Evolutionary conservation across 805 yeast genomes (phyloP).

Genomic region (Wickerhamomyces kurtzmanii): DNA sequence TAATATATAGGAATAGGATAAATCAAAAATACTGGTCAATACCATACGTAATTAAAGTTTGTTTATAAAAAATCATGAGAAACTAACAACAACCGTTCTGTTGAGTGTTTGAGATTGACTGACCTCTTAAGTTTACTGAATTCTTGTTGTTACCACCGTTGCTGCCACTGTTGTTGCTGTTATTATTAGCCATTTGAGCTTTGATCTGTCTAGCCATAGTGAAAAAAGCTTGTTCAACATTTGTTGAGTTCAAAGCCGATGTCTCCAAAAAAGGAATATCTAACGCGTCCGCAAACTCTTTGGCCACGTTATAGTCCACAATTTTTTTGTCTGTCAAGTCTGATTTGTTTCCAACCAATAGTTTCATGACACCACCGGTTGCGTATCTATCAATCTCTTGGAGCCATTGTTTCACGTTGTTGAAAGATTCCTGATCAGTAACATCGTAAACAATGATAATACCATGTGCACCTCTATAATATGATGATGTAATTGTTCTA

Average conservation of each 20-base stretch:
- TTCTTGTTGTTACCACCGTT: constrained; percentile 38
- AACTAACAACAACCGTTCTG: constrained; percentile 38
- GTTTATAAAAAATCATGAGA: too few species aligned
- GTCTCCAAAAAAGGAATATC: constrained; percentile 95
- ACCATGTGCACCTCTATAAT: constrained; percentile 98
- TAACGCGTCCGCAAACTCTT: constrained; percentile 93
- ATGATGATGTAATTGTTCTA: constrained; percentile 94
- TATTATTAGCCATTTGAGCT: constrained; percentile 74
- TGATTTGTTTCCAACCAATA: constrained; percentile 93
- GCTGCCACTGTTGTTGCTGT: constrained; percentile 28
- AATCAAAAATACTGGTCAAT: too few species aligned
- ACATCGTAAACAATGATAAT: constrained; percentile 97
- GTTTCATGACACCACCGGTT: constrained; percentile 92
- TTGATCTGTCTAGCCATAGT: constrained; percentile 98
- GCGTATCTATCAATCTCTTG: constrained; percentile 98
- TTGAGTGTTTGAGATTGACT: constrained; percentile 35
- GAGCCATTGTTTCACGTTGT: constrained; percentile 96
- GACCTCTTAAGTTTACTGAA: constrained; percentile 67
- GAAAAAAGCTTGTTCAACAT: constrained; percentile 96
- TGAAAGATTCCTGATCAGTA: constrained; percentile 93
- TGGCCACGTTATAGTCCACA: constrained; percentile 92
- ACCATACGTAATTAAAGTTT: too few species aligned
- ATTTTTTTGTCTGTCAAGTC: constrained; percentile 90
- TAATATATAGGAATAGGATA: too few species aligned
- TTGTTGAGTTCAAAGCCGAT: constrained; percentile 88